These are phyloP conservation scores for Cokeromyces recurvatus DNA, from an alignment of 371 early-diverging fungal species.

Conservation along the genomic window DNA sequence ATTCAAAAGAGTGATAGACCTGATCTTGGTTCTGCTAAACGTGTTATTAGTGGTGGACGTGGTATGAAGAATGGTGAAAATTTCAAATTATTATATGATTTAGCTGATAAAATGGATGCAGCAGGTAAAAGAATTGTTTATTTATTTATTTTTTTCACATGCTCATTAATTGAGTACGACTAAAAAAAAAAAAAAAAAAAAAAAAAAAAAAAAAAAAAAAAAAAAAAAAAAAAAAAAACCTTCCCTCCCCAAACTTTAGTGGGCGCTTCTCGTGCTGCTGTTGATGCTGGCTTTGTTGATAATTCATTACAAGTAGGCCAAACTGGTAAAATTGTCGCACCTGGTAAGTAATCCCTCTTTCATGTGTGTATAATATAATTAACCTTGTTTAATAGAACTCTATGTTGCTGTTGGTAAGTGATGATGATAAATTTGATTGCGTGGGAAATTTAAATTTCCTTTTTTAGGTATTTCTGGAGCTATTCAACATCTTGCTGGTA, in stretches of 20 bases:
- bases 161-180: no score
- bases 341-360: conserved; percentile 54
- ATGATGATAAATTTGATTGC: background rate
- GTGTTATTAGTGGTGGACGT: conserved; percentile 94
- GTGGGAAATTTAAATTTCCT: conserved; percentile 7
- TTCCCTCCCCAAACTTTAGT: conserved; percentile 53
- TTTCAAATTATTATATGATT: conserved; percentile 86
- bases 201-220: no score
- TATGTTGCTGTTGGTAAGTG: conserved; percentile 86
- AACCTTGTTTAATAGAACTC: conserved; percentile 63
- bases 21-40: conserved; percentile 83
- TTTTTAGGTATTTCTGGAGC: conserved; percentile 88
- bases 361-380: background rate
- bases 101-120: conserved; percentile 94
- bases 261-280: conserved; percentile 97
- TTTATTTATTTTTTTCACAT: no score
- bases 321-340: conserved; percentile 97
- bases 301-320: conserved; percentile 98
- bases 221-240: conserved; percentile 4
- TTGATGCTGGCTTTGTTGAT: conserved; percentile 95
- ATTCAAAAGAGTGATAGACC: conserved; percentile 94
- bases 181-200: no score
- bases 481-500: conserved; percentile 97
- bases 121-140: conserved; percentile 69
- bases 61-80: conserved; percentile 96